Base-by-base conservation (phyloP, 768 basidiomycete genomes). In the Tricholomella constricta region DNA sequence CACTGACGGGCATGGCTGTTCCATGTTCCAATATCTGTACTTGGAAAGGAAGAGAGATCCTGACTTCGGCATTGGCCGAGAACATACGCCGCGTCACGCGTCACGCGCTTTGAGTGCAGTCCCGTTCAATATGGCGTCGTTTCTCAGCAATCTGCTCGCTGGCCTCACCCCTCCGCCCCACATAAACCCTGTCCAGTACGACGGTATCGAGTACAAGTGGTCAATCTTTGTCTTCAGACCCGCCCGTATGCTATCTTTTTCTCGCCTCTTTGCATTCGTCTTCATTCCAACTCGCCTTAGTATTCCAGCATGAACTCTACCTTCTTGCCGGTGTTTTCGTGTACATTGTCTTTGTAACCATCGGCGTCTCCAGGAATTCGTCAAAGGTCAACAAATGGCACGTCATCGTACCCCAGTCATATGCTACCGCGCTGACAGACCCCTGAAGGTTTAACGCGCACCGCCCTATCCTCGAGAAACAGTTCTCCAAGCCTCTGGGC, bases 141-240 rank as follows among this genome's bases (percentile, higher is more conserved):
- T 65, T 41, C 46, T 79, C 45, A 67, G 64, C 50, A 66, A 73
- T 37, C 45, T 78, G 27, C 55, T 80, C 27, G 55, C 65, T 7
- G 57, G 56, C 32, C 63, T 90, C 56, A 81, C 84, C 4, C 88
- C 88, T 10, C 77, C 83, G 0, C 81, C 84, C 2, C 72, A 83
- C 49, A 62, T 78, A 29, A 74, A 81, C 20, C 70, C 76, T 10
- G 69, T 72, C 6, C 74, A 87, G 7, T 97, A 94, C 67, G 78
- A 87, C 31, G 94, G 93, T 17, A 68, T 82, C 41, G 81, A 97
- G 68, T 86, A 76, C 67, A 78, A 72, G 56, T 94, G 88, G 86
- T 85, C 79, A 64, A 74, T 83, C 50, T 71, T 97, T 60, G 82
- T 86, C 32, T 91, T 96, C 72, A 78, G 93, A 37, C 94, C 94